Conservation (phyloP, 2,329 filamentous ascomycete species). For the Monilinia polystroma region DNA sequence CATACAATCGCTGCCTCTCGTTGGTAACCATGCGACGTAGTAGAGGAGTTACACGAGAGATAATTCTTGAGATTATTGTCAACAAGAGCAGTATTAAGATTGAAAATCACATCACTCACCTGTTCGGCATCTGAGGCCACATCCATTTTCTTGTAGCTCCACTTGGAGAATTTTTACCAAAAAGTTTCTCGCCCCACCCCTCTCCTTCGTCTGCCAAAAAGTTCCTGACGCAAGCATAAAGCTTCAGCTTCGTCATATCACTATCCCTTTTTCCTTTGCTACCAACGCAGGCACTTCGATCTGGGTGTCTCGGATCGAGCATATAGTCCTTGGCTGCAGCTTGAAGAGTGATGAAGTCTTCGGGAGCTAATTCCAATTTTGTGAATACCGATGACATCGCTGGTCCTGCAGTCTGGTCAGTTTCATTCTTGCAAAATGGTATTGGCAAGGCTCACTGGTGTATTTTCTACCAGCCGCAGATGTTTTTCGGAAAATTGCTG, state of each 20-base stretch:
- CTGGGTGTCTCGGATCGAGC: slow-evolving; percentile 37
- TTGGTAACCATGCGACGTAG: slow-evolving; percentile 41
- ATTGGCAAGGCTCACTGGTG: slow-evolving; percentile 31
- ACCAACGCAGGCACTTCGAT: slow-evolving; percentile 37
- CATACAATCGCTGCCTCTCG: slow-evolving; percentile 39
- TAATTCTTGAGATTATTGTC: slow-evolving; percentile 32
- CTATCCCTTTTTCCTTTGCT: slow-evolving; percentile 31
- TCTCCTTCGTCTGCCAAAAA: slow-evolving; percentile 37
- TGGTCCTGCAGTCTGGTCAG: slow-evolving; percentile 30
- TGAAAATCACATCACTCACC: slow-evolving; percentile 31
- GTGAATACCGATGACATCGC: slow-evolving; percentile 38
- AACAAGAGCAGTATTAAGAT: slow-evolving; percentile 22
- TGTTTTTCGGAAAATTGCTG: slow-evolving; percentile 36
- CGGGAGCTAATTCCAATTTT: slow-evolving; percentile 35
- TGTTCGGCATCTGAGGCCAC: slow-evolving; percentile 37
- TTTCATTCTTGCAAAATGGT: neutral
- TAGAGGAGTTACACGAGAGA: slow-evolving; percentile 35
- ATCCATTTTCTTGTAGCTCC: slow-evolving; percentile 30
- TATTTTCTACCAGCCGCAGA: slow-evolving; percentile 38
- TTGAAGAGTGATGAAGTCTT: slow-evolving; percentile 38
- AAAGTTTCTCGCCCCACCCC: slow-evolving; percentile 38
- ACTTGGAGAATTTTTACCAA: slow-evolving; percentile 28
- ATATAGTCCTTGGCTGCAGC: slow-evolving; percentile 40
- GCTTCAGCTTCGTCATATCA: slow-evolving; percentile 37
- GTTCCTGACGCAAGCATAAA: slow-evolving; percentile 34